Conservation (phyloP, 352 stramenopile genomes). For the Pythium insidiosum region DNA sequence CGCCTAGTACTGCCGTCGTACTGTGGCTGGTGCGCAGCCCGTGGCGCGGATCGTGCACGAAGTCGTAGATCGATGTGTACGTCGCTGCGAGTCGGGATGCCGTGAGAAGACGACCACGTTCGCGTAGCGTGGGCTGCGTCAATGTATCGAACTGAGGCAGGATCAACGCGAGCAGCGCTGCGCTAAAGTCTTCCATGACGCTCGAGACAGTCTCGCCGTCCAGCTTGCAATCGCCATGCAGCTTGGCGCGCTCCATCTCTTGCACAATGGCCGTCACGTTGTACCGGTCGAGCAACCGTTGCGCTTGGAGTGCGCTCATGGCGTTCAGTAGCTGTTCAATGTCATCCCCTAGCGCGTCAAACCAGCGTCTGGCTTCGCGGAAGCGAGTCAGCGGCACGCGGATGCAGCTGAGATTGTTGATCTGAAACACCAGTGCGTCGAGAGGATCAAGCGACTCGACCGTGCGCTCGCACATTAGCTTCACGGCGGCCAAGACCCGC, state of each 20-base stretch:
- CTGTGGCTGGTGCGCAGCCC: conserved; percentile 26
- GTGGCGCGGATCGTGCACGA: conserved; percentile 37
- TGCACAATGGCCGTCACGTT: conserved; percentile 26
- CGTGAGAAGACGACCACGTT: conserved; percentile 29
- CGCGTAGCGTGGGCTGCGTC: conserved; percentile 32
- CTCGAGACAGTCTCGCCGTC: conserved; percentile 37
- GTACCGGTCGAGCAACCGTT: conserved; percentile 37
- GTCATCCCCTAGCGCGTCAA: conserved; percentile 18
- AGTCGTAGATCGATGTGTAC: conserved; percentile 51
- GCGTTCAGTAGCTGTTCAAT: conserved; percentile 27
- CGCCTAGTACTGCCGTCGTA: conserved; percentile 5
- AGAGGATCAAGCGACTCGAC: conserved; percentile 24
- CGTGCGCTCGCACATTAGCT: conserved; percentile 41
- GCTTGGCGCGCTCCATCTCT: conserved; percentile 30
- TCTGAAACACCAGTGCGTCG: conserved; percentile 54
- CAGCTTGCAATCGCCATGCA: conserved; percentile 17
- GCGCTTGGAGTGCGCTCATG: conserved; percentile 37
- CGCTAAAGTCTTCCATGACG: conserved; percentile 49
- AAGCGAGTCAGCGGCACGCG: conserved; percentile 36
- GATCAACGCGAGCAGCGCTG: conserved; percentile 30
- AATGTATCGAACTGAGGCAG: conserved; percentile 50
- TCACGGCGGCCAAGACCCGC: conserved; percentile 29
- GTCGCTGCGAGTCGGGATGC: conserved; percentile 25
- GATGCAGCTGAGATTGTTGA: conserved; percentile 72
- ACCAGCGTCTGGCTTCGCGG: conserved; percentile 32